These are phyloP conservation scores for Aspergillus candidus DNA, from an alignment of 2,329 filamentous ascomycete genomes.

Conservation along the genomic window DNA sequence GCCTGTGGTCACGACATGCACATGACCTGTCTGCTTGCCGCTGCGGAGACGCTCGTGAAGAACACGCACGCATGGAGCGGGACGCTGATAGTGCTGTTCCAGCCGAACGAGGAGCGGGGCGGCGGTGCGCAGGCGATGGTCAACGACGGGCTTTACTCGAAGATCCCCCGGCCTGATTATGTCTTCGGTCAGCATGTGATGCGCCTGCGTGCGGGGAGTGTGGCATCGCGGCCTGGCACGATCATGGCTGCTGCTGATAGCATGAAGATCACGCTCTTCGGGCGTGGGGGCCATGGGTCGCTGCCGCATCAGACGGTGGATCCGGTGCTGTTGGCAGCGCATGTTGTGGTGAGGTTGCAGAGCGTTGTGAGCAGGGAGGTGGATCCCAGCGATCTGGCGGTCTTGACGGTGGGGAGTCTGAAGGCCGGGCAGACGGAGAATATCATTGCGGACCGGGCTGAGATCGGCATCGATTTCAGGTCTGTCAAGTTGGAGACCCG, in stretches of 20 bases:
- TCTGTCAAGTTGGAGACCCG: conserved; percentile 43
- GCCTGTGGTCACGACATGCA: conserved; percentile 59
- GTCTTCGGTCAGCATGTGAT: conserved; percentile 55
- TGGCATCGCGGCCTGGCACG: conserved; percentile 34
- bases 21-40: conserved; percentile 51
- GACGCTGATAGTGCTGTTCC: conserved; percentile 59
- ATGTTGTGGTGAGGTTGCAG: conserved; percentile 53
- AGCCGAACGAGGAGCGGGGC: conserved; percentile 61
- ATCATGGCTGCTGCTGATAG: conserved; percentile 43
- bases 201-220: conserved; percentile 35
- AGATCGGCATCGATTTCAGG: conserved; percentile 52
- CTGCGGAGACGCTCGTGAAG: conserved; percentile 45
- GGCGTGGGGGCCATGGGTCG: conserved; percentile 54
- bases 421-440: conserved; percentile 57
- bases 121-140: conserved; percentile 59
- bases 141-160: conserved; percentile 50
- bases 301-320: conserved; percentile 53
- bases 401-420: conserved; percentile 55
- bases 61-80: conserved; percentile 51
- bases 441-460: conserved; percentile 52
- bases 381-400: conserved; percentile 47
- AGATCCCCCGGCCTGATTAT: conserved; percentile 51
- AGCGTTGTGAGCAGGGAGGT: conserved; percentile 53
- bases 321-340: conserved; percentile 53
- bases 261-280: conserved; percentile 51